Evolutionary conservation across 805 yeast species (phyloP).

Genomic region (Suhomyces sp.): DNA sequence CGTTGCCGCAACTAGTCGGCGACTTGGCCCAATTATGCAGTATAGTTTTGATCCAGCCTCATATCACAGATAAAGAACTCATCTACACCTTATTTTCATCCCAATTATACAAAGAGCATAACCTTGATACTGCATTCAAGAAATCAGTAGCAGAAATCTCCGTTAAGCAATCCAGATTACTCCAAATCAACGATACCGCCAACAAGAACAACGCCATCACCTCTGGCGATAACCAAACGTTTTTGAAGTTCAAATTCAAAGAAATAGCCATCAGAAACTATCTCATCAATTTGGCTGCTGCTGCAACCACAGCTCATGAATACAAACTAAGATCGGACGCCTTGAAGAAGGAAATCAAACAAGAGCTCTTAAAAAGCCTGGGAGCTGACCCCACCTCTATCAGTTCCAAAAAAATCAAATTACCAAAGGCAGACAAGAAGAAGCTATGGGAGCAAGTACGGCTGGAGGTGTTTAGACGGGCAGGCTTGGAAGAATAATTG

Average conservation of each 20-base stretch:
- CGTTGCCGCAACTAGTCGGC: conserved; percentile 40
- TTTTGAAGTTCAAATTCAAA: conserved; percentile 35
- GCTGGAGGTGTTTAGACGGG: conserved; percentile 49
- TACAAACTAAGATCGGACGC: conserved; percentile 40
- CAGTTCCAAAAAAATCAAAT: conserved; percentile 18
- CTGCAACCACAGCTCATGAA: conserved; percentile 52
- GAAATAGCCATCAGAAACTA: conserved; percentile 49
- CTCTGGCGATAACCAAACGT: conserved; percentile 26
- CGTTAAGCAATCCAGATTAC: conserved; percentile 43
- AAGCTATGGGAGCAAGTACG: conserved; percentile 48
- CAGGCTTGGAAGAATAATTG: conserved; percentile 35
- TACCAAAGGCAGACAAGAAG: conserved; percentile 42
- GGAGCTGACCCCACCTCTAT: conserved; percentile 5
- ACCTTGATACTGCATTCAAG: conserved; percentile 43
- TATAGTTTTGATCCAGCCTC: conserved; percentile 37
- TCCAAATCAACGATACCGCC: conserved; percentile 32
- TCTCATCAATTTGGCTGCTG: conserved; percentile 51
- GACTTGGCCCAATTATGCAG: conserved; percentile 41
- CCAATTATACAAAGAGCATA: conserved; percentile 47
- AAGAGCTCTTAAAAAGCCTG: conserved; percentile 5
- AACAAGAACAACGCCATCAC: conserved; percentile 25
- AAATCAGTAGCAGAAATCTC: conserved; percentile 48
- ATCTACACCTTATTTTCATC: conserved; percentile 39
- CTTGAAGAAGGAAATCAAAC: conserved; percentile 25
- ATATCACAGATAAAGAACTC: conserved; percentile 42